Base-by-base conservation (phyloP, 1,139 yeast species). In the Saccharomyces pastorianus region DNA sequence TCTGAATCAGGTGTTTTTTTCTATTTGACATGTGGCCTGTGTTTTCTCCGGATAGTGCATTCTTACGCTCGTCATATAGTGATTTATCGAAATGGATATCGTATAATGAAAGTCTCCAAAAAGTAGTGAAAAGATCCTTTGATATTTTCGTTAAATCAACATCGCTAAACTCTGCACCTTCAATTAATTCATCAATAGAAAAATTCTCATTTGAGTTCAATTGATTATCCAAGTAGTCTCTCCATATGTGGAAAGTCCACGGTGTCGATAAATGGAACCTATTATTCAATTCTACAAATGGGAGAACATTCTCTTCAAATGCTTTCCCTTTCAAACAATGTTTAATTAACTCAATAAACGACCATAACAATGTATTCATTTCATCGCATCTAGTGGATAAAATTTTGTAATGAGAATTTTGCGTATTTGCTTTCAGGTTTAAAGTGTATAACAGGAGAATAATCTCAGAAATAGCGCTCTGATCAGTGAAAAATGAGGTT, bases 241-340 rank as follows among this genome's bases (percentile, higher is more conserved):
- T 78, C 96, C 96, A 88, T 1, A 89, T 65, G 57, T 85, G 89
- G 70, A 86, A 89, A 0, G 85, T 84, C 88, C 93, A 86, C 38
- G 78, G 76, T 0, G 83, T 74, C 2, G 82, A 76, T 3, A 90
- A 76, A 2, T 78, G 76, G 62, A 77, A 85, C 1, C 75, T 71
- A 6, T 67, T 62, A 7, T 78, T 68, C 48, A 90, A 72, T 4
- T 74, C 77, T 2, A 73, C 68, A 25, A 85, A 67, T 0, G 83
- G 68, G 1, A 79, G 60, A 59, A 87, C 71, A 14, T 68, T 60
- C 0, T 68, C 55, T 1, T 68, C 61, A 53, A 83, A 77, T 0
- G 71, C 67, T 0, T 70, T 69, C 2, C 63, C 61, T 3, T 67
- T 65, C 8, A 80, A 72, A 63, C 81, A 83, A 57, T 80, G 81